These are phyloP conservation scores for Podospora anserina DNA, from an alignment of 495 filamentous ascomycete genomes.

Conservation along the genomic window DNA sequence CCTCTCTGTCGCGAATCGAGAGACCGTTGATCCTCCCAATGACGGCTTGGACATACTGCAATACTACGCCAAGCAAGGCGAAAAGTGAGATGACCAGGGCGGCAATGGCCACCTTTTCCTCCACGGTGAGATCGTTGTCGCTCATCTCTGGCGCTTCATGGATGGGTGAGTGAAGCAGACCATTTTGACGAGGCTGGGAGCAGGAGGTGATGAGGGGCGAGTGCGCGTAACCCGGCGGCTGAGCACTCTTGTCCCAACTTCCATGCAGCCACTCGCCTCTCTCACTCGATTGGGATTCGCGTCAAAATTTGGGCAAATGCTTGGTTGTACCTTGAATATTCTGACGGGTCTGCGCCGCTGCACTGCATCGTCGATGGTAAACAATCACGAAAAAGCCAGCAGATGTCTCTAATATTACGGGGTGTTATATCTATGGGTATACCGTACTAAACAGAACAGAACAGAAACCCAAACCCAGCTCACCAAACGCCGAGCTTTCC, in stretches of 20 bases:
- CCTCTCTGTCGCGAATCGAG: slow-evolving; percentile 26
- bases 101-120: slow-evolving; percentile 16
- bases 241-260: too few relatives aligned
- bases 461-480: too few relatives aligned
- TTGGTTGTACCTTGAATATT: too few relatives aligned
- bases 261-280: too few relatives aligned
- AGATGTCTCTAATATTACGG: not conserved
- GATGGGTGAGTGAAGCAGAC: not conserved
- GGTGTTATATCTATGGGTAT: not conserved
- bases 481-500: too few relatives aligned
- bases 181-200: not conserved
- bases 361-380: too few relatives aligned
- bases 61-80: slow-evolving; percentile 18
- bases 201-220: not conserved
- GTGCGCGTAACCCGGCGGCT: too few relatives aligned
- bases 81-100: slow-evolving; percentile 26
- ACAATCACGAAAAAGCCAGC: too few relatives aligned
- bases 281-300: too few relatives aligned
- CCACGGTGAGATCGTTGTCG: slow-evolving; percentile 9
- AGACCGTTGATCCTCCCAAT: slow-evolving; percentile 15
- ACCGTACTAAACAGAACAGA: not conserved
- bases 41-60: slow-evolving; percentile 23
- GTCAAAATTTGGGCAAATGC: too few relatives aligned
- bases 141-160: not conserved
- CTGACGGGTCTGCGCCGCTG: too few relatives aligned